phyloP scores from a whole-genome alignment of 108 stramenopile species.

The Craspedostauros australis region DNA sequence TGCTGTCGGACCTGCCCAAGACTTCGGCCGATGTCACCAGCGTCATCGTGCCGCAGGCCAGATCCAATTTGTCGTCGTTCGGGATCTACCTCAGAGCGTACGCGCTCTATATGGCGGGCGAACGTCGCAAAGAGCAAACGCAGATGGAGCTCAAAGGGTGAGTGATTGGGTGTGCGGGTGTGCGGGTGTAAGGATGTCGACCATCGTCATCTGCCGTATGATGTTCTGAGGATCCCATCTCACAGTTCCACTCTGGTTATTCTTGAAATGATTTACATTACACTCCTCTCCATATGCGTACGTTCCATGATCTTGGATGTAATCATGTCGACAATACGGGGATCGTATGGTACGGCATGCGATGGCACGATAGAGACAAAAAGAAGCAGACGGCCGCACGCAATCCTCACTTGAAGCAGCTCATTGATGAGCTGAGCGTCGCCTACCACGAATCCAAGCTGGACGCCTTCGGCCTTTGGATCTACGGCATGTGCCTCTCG shows the following conservation, averaged over 20 bases:
- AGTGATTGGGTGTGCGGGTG: neutral
- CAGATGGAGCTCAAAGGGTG: constrained; percentile 51
- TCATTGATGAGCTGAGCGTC: constrained; percentile 66
- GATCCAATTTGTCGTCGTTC: constrained; percentile 33
- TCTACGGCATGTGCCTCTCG: constrained; percentile 76
- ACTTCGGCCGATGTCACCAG: constrained; percentile 6
- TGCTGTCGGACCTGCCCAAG: constrained; percentile 12
- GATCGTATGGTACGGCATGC: neutral
- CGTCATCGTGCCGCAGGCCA: constrained; percentile 33
- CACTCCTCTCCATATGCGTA: neutral
- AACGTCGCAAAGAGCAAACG: constrained; percentile 84
- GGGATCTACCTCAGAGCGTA: constrained; percentile 81
- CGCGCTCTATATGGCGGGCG: constrained; percentile 89
- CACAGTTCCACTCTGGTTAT: neutral
- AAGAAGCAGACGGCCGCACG: constrained; percentile 18
- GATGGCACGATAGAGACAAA: constrained; percentile 10
- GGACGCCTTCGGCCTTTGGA: constrained; percentile 90
- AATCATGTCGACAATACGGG: neutral
- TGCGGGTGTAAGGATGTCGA: neutral
- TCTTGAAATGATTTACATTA: neutral
- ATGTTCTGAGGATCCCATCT: neutral
- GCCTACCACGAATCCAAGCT: constrained; percentile 29
- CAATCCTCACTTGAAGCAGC: constrained; percentile 53
- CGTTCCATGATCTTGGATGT: neutral
- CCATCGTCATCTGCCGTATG: neutral